Evolutionary conservation across 352 stramenopile genomes (phyloP).

Genomic region (Phytopythium cucurbitacearum): DNA sequence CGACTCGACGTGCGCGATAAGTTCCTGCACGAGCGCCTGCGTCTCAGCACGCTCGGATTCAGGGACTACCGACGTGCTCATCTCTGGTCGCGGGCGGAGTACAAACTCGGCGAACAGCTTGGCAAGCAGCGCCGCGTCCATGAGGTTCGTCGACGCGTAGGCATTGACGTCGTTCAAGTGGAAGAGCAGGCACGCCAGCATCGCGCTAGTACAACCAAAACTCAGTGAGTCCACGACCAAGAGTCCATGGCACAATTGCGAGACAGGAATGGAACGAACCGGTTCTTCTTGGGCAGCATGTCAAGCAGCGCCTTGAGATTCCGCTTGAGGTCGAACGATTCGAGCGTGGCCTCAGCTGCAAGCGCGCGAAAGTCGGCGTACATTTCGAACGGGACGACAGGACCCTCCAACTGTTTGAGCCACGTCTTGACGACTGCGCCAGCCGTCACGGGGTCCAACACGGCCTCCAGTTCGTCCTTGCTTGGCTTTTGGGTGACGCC

Average conservation of each 20-base stretch:
- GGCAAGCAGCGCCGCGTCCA: conserved; percentile 55
- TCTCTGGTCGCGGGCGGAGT: conserved; percentile 27
- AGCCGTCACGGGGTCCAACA: conserved; percentile 54
- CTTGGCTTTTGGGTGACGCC: conserved; percentile 31
- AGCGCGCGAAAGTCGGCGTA: conserved; percentile 53
- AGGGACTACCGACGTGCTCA: background rate
- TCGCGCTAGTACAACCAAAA: conserved; percentile 24
- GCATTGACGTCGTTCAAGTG: conserved; percentile 80
- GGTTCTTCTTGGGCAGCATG: conserved; percentile 53
- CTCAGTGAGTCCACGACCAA: background rate
- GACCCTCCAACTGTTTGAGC: conserved; percentile 62
- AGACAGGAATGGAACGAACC: conserved; percentile 30
- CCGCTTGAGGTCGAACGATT: conserved; percentile 47
- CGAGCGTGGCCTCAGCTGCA: conserved; percentile 28
- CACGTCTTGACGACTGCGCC: conserved; percentile 59
- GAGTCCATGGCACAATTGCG: background rate
- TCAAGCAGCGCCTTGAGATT: conserved; percentile 59
- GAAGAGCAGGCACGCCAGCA: conserved; percentile 72
- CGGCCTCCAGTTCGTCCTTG: conserved; percentile 53
- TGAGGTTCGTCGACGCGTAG: conserved; percentile 71
- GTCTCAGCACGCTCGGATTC: conserved; percentile 14
- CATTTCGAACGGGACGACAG: conserved; percentile 60
- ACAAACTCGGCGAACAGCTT: conserved; percentile 51
- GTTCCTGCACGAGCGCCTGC: conserved; percentile 46
- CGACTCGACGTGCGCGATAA: conserved; percentile 70